Percentiles rank a stretch among this genome's conserved stretches.
phyloP scores from a whole-genome alignment of 2,329 filamentous ascomycete species.

The Pseudopyrenochaeta lycopersici region DNA sequence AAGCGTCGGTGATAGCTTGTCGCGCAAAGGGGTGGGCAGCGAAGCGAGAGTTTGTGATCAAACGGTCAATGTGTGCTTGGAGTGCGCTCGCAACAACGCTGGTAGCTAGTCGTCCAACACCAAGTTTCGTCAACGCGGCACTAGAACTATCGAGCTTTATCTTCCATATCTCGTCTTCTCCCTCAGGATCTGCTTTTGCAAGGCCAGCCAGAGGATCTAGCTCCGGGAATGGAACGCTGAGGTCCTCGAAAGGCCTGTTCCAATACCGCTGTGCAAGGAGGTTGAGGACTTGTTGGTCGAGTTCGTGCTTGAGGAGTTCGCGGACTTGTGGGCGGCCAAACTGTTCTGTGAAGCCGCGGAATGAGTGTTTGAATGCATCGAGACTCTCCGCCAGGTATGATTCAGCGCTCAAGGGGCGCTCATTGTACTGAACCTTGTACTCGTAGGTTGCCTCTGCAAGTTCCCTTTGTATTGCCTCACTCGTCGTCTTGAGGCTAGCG shows the following conservation, averaged over 20 bases:
- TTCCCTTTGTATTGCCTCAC: conserved; percentile 92
- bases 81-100: conserved; percentile 90
- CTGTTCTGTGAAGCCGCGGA: conserved; percentile 89
- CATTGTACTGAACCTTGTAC: conserved; percentile 99
- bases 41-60: conserved; percentile 85
- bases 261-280: conserved; percentile 93
- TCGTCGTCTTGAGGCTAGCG: conserved; percentile 85
- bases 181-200: conserved; percentile 77
- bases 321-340: conserved; percentile 92
- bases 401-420: conserved; percentile 91
- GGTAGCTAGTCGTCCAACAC: conserved; percentile 90
- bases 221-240: conserved; percentile 72
- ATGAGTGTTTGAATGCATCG: conserved; percentile 96
- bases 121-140: conserved; percentile 89
- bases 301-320: conserved; percentile 86
- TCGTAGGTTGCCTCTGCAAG: conserved; percentile 97
- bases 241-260: conserved; percentile 92
- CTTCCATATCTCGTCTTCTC: conserved; percentile 86
- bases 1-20: conserved; percentile 90
- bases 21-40: conserved; percentile 89
- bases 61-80: conserved; percentile 80
- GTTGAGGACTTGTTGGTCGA: conserved; percentile 95
- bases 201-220: conserved; percentile 78
- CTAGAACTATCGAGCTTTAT: conserved; percentile 92
- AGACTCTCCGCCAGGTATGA: conserved; percentile 95